Conservation (phyloP, 192 early-diverging fungal species). For the Glomus cerebriforme region DNA sequence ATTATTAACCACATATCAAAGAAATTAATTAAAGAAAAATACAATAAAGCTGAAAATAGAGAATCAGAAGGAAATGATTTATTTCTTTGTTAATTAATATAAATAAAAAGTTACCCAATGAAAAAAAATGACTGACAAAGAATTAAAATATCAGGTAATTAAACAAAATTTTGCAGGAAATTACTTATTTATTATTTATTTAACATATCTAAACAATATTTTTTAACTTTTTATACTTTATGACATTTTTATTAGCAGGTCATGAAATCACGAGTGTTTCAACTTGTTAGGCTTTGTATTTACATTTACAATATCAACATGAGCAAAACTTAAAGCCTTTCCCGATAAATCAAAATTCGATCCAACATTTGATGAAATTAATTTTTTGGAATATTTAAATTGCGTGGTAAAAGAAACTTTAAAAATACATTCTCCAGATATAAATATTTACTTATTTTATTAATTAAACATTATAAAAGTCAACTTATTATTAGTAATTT, state of each 20-base stretch:
- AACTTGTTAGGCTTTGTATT: slow-evolving; percentile 52
- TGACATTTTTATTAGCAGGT: slow-evolving; percentile 41
- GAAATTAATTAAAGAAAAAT: slow-evolving; percentile 41
- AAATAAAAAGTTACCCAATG: slow-evolving; percentile 44
- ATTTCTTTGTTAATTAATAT: slow-evolving; percentile 46
- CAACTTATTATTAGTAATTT: neutral
- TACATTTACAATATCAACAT: slow-evolving; percentile 47
- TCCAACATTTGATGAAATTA: slow-evolving; percentile 49
- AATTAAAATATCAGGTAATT: slow-evolving; percentile 46
- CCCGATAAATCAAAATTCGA: slow-evolving; percentile 41
- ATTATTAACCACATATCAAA: slow-evolving; percentile 40
- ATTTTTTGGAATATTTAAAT: slow-evolving; percentile 50
- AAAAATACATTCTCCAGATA: slow-evolving; percentile 47
- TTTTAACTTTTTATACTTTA: too few relatives aligned
- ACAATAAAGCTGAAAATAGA: slow-evolving; percentile 22
- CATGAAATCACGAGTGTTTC: slow-evolving; percentile 59
- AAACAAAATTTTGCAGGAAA: too few relatives aligned
- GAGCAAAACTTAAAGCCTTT: slow-evolving; percentile 45
- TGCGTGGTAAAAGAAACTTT: slow-evolving; percentile 55
- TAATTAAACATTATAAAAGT: neutral
- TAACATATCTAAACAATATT: too few relatives aligned
- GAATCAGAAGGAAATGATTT: slow-evolving; percentile 41
- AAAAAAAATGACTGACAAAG: slow-evolving; percentile 42
- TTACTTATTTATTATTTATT: neutral
- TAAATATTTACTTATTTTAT: too few relatives aligned